Conservation (phyloP, 306 rosid genomes). For the Dicorynia guianensis region DNA sequence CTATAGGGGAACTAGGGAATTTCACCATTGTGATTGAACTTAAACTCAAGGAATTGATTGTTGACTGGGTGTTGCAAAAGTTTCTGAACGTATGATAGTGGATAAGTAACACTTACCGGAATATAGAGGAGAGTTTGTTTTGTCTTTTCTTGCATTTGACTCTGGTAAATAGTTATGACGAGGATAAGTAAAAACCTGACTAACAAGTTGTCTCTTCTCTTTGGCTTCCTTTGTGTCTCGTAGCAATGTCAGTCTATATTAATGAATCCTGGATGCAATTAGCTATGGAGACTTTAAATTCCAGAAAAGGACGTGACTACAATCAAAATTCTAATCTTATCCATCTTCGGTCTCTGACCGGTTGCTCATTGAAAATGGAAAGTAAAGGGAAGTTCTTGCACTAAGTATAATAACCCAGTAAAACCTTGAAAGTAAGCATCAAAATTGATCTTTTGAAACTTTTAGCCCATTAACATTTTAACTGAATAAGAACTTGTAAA, state of each 20-base stretch:
- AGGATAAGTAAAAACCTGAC: neutral
- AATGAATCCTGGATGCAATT: neutral
- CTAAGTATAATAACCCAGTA: neutral
- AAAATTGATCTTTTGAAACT: neutral
- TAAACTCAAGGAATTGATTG: conserved; percentile 10
- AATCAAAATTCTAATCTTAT: neutral
- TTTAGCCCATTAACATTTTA: neutral
- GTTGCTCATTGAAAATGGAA: neutral
- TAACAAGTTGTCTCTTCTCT: neutral
- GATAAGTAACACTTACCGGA: conserved; percentile 1
- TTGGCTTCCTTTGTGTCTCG: neutral
- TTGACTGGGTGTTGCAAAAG: conserved; percentile 1
- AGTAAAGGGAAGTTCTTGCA: neutral
- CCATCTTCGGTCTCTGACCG: neutral
- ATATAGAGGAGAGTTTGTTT: neutral
- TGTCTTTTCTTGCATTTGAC: neutral
- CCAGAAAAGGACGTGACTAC: neutral
- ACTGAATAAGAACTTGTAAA: too few relatives aligned
- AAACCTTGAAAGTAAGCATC: neutral
- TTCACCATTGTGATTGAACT: neutral
- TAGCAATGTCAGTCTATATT: neutral
- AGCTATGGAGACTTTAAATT: neutral
- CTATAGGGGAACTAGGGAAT: neutral
- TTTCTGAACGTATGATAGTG: neutral
- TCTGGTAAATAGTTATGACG: neutral